These are phyloP conservation scores for Podila verticillata DNA, from an alignment of 192 early-diverging fungal genomes.

Conservation along the genomic window DNA sequence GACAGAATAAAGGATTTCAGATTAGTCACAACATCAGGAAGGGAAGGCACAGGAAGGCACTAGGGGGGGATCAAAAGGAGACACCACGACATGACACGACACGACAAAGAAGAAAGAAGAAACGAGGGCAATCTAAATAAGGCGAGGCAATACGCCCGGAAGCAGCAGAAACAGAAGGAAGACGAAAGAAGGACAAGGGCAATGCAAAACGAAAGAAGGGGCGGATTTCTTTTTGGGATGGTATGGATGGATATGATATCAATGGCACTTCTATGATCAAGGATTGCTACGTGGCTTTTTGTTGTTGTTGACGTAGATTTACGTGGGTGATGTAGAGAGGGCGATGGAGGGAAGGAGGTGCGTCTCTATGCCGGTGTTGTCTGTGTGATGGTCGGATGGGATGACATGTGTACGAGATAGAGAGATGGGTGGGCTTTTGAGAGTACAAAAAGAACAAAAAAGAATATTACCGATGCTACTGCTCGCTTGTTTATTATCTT, in stretches of 20 bases:
- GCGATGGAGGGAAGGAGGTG: neutral
- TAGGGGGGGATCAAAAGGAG: neutral
- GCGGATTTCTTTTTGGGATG: neutral
- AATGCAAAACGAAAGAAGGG: slow-evolving; percentile 1
- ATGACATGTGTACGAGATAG: neutral
- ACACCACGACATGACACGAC: neutral
- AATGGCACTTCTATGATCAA: neutral
- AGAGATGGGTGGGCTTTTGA: neutral
- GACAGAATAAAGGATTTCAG: slow-evolving; percentile 1
- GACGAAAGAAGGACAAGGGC: neutral
- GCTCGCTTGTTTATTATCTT: neutral
- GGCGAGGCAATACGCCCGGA: neutral
- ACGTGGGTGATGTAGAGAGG: neutral
- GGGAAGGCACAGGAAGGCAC: neutral
- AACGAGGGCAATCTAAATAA: neutral
- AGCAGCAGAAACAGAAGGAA: too few relatives aligned
- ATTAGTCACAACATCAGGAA: slow-evolving; percentile 29
- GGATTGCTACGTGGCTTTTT: too few relatives aligned
- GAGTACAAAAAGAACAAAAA: slow-evolving; percentile 1
- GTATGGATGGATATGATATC: too few relatives aligned
- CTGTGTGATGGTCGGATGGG: neutral
- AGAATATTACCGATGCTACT: slow-evolving; percentile 1
- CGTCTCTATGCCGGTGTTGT: neutral
- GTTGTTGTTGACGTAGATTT: too few relatives aligned
- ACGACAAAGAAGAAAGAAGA: neutral